phyloP scores from a whole-genome alignment of 1,284 basidiomycete species.

The Flammula alnicola region DNA sequence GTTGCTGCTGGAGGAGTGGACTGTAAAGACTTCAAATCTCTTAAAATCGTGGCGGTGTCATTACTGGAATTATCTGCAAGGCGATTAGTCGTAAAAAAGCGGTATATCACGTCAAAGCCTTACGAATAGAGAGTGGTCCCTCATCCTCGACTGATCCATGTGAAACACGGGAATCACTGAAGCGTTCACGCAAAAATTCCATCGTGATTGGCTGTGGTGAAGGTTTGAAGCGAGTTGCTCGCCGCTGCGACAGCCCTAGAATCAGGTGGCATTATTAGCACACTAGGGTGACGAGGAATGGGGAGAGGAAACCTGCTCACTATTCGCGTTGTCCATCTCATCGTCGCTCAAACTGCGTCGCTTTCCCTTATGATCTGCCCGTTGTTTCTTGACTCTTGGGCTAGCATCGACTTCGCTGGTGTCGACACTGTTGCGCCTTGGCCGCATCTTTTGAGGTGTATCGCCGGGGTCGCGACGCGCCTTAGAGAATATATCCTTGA shows the following conservation, averaged over 20 bases:
- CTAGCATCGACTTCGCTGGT: slow-evolving; percentile 63
- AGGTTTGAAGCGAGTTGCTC: slow-evolving; percentile 43
- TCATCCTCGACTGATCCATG: slow-evolving; percentile 28
- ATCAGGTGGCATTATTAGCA: background rate
- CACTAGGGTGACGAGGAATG: background rate
- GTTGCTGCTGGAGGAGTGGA: slow-evolving; percentile 50
- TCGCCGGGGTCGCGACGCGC: slow-evolving; percentile 64
- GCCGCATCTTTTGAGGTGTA: slow-evolving; percentile 57
- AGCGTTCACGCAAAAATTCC: slow-evolving; percentile 53
- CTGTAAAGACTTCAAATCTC: slow-evolving; percentile 42
- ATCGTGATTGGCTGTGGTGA: slow-evolving; percentile 49
- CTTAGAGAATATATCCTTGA: slow-evolving; percentile 66
- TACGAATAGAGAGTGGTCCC: slow-evolving; percentile 34
- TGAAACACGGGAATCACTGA: slow-evolving; percentile 37
- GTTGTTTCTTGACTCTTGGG: slow-evolving; percentile 48
- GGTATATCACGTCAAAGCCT: slow-evolving; percentile 1
- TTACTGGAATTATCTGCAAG: slow-evolving; percentile 40
- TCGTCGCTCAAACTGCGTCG: slow-evolving; percentile 70
- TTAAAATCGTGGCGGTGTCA: slow-evolving; percentile 43
- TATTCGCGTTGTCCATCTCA: slow-evolving; percentile 56
- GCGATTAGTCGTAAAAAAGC: slow-evolving; percentile 21
- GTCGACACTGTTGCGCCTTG: slow-evolving; percentile 62
- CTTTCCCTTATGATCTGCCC: slow-evolving; percentile 53
- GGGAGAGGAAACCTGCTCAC: slow-evolving; percentile 43
- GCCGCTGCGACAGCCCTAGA: slow-evolving; percentile 27